A percentile compares a stretch with the other conserved stretches of the same genome.
These are phyloP conservation scores for Neofusicoccum umdonicola DNA, from an alignment of 2,329 filamentous ascomycete species.

Conservation along the genomic window DNA sequence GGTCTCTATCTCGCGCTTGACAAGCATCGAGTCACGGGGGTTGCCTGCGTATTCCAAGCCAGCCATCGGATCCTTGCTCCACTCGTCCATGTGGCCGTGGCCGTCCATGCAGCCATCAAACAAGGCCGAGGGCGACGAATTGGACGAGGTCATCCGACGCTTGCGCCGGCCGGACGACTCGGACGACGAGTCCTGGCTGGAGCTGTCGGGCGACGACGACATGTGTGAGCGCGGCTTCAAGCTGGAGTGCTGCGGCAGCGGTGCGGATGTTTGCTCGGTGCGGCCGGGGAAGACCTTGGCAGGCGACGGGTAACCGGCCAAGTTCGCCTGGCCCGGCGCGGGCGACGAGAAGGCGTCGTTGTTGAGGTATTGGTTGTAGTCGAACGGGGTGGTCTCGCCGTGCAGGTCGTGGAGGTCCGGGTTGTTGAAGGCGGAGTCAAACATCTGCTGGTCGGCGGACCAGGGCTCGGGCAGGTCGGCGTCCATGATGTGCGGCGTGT, in stretches of 20 bases:
- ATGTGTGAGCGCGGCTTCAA: slow-evolving; percentile 21
- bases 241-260: not conserved
- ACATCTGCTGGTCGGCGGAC: slow-evolving; percentile 24
- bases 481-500: slow-evolving; percentile 21
- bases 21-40: slow-evolving; percentile 25
- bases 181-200: slow-evolving; percentile 42
- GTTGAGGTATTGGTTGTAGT: slow-evolving; percentile 13
- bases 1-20: slow-evolving; percentile 26
- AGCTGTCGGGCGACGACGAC: slow-evolving; percentile 38
- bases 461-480: slow-evolving; percentile 23
- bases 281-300: not conserved
- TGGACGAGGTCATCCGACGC: slow-evolving; percentile 37
- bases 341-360: slow-evolving; percentile 15
- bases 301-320: slow-evolving; percentile 3
- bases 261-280: slow-evolving; percentile 7
- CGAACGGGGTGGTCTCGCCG: not conserved
- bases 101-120: slow-evolving; percentile 14
- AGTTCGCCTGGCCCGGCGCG: not conserved
- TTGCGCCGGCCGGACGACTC: slow-evolving; percentile 41
- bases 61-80: not conserved
- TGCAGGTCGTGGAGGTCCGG: not conserved
- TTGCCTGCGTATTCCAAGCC: not conserved
- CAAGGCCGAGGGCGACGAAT: slow-evolving; percentile 32
- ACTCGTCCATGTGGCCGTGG: slow-evolving; percentile 10
- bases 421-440: slow-evolving; percentile 24